A percentile compares a stretch with the other conserved stretches of the same genome.
phyloP scores from a whole-genome alignment of 768 basidiomycete species.

The Calvatia gigantea region DNA sequence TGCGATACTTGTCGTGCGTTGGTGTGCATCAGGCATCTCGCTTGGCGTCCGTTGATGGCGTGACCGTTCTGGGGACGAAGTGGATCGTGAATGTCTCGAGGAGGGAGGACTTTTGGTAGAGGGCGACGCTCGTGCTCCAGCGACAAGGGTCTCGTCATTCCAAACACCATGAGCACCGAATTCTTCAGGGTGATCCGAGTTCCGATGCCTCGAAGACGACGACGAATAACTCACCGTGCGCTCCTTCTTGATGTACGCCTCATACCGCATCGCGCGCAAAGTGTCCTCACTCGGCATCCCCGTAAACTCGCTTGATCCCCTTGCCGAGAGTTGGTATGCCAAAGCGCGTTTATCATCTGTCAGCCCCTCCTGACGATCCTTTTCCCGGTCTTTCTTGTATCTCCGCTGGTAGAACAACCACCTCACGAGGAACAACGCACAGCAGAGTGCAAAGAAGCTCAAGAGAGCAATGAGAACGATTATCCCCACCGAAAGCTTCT shows the following conservation, averaged over 20 bases:
- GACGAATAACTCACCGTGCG: constrained; percentile 15
- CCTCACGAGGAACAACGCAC: constrained; percentile 49
- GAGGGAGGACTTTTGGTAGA: background rate
- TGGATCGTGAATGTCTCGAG: constrained; percentile 5
- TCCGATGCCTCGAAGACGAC: background rate
- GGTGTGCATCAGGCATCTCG: background rate
- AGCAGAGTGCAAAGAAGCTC: constrained; percentile 55
- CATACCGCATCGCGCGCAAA: constrained; percentile 35
- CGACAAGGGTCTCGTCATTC: constrained; percentile 21
- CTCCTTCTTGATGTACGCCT: constrained; percentile 34
- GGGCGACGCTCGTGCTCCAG: background rate
- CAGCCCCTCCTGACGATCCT: constrained; percentile 14
- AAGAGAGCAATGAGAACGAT: constrained; percentile 58
- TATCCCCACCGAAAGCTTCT: constrained; percentile 54
- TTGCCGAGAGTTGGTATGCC: constrained; percentile 35
- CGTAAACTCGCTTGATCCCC: constrained; percentile 21
- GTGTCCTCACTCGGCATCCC: constrained; percentile 34
- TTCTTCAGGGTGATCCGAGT: constrained; percentile 12
- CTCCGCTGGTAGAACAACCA: constrained; percentile 45
- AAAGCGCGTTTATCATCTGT: constrained; percentile 18
- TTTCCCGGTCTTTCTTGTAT: constrained; percentile 19
- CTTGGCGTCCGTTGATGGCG: constrained; percentile 10
- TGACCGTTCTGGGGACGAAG: background rate
- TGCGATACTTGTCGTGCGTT: constrained; percentile 3
- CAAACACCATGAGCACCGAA: constrained; percentile 11